Conservation (phyloP, 495 filamentous ascomycete genomes). For the Hypoxylon fragiforme region DNA sequence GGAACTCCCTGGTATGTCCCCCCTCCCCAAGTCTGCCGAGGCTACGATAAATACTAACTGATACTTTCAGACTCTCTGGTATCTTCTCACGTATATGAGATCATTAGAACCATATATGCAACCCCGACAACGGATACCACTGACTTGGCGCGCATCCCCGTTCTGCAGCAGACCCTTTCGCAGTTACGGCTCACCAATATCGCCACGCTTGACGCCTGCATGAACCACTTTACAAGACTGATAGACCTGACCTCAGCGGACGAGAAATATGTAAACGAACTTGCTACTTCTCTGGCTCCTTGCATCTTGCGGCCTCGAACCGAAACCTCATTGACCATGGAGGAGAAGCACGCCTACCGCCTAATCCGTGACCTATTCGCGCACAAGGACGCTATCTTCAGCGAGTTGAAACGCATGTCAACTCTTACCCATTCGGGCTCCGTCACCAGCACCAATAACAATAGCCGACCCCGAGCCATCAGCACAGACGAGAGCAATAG, state of each 20-base stretch:
- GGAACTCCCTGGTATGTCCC: slow-evolving; percentile 81
- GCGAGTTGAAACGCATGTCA: slow-evolving; percentile 90
- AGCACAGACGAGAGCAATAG: slow-evolving; percentile 97
- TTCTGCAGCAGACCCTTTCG: slow-evolving; percentile 93
- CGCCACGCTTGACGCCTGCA: slow-evolving; percentile 94
- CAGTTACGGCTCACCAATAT: slow-evolving; percentile 97
- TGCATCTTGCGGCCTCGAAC: slow-evolving; percentile 85
- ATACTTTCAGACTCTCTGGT: slow-evolving; percentile 79
- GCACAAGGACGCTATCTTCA: slow-evolving; percentile 93
- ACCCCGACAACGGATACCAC: slow-evolving; percentile 72
- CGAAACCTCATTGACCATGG: slow-evolving; percentile 88
- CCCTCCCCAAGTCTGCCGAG: neutral
- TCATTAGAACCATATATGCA: slow-evolving; percentile 95
- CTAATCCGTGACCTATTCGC: slow-evolving; percentile 91
- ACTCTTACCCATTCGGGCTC: slow-evolving; percentile 62
- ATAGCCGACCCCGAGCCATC: slow-evolving; percentile 75
- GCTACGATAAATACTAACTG: slow-evolving; percentile 17
- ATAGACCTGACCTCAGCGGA: slow-evolving; percentile 97
- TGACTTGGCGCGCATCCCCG: slow-evolving; percentile 75
- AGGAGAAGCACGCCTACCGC: slow-evolving; percentile 91
- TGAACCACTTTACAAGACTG: slow-evolving; percentile 95
- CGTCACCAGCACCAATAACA: slow-evolving; percentile 52
- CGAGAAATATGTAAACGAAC: slow-evolving; percentile 75
- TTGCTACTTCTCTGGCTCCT: slow-evolving; percentile 79
- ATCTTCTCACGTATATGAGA: slow-evolving; percentile 98